Evolutionary conservation across 1,139 yeast genomes (phyloP), one percentile per base, ranked within the genome.

Genomic region (Meyerozyma smithsonii): DNA sequence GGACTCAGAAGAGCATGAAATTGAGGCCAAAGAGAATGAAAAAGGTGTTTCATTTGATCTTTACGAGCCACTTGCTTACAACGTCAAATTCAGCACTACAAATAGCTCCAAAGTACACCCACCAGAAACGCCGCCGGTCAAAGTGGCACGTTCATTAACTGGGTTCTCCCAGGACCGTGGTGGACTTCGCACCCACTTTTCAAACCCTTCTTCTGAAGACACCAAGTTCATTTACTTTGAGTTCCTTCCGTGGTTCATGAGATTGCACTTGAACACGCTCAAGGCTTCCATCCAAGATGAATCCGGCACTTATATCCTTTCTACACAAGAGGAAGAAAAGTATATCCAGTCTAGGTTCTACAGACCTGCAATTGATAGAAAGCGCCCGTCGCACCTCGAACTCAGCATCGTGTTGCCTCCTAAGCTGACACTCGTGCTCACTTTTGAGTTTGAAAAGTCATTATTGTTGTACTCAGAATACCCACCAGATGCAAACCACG

Each of bases 401-500:
- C 69, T 87, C 37, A 66, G 64, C 11, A 56, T 92, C 17, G 56
- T 53, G 0, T 57, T 90, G 3, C 97, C 96, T 0, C 74, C 95
- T 1, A 56, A 66, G 3, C 72, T 82, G 23, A 71, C 81, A 3
- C 62, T 87, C 32, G 73, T 84, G 1, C 54, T 92, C 42, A 77
- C 84, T 2, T 87, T 86, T 55, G 79, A 84, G 42, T 89, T 92
- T 57, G 97, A 92, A 57, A 92, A 90, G 59, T 81, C 96, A 0
- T 69, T 92, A 54, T 70, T 94, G 36, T 74, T 84, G 45, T 81
- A 87, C 48, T 85, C 92, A 8, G 98, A 94, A 58, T 94, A 94
- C 54, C 98, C 98, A 10, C 98, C 99, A 1, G 99, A 94, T 68
- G 98, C 99, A 1, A 94, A 94, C 59, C 97, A 92, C 51, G 99